Base-by-base conservation (phyloP, 768 basidiomycete genomes). In the Boletus barrowsii region DNA sequence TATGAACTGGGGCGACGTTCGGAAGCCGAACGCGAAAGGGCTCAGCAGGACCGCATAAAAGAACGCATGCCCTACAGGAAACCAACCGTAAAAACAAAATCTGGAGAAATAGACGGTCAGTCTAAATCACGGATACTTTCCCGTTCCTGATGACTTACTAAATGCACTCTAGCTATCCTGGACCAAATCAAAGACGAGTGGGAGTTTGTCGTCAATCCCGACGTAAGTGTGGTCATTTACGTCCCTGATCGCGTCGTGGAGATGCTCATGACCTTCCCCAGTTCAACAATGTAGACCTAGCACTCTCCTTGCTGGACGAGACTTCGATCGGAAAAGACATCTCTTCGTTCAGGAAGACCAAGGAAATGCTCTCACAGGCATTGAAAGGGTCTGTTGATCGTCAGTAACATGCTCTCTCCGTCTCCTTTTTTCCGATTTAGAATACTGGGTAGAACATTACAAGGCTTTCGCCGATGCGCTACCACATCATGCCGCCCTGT, bases 221-320 rank as follows among this genome's bases (percentile, higher is more conserved):
- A 92, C 69, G 91, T 92, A 69, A 73, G 82, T 62, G 49, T 40
- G 42, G 46, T 49, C 18, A 17, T 44, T 20, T 18, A 33, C 9
- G 18, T 9, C 47, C 37, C 40, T 43, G 24, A 47, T 42, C 49
- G 20, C 26, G 32, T 22, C 50, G 20, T 56, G 41, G 49, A 40
- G 40, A 50, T 51, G 47, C 36, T 57, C 37, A 50, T 61, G 42
- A 41, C 32, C 39, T 57, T 26, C 44, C 29, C 35, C 62, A 94
- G 87, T 99, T 98, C 73, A 96, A 97, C 68, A 88, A 89, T 45
- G 95, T 97, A 33, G 89, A 95, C 64, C 79, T 98, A 36, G 95
- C 97, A 5, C 80, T 99, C 15, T 87, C 93, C 62, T 79, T 99
- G 3, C 75, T 99, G 24, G 91, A 94, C 59, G 80, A 86, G 40